These are phyloP conservation scores for Hypoxylon fuscum DNA, from an alignment of 495 filamentous ascomycete species.

Conservation along the genomic window DNA sequence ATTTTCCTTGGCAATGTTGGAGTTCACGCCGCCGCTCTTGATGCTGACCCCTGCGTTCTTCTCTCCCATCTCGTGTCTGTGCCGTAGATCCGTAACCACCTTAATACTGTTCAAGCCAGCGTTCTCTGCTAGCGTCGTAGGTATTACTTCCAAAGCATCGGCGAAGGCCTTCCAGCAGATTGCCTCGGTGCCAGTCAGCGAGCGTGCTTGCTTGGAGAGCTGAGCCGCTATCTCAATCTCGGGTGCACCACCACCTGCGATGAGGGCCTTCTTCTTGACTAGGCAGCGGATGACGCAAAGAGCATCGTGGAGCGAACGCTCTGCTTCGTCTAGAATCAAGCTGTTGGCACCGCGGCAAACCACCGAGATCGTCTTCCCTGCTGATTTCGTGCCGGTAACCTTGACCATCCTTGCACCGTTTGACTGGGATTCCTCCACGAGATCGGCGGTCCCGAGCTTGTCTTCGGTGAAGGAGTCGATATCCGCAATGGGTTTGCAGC, in stretches of 20 bases:
- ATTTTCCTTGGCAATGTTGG: conserved; percentile 94
- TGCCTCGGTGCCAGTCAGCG: conserved; percentile 86
- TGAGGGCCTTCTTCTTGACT: conserved; percentile 98
- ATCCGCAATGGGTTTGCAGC: conserved; percentile 98
- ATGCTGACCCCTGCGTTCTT: conserved; percentile 97
- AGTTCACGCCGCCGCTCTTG: conserved; percentile 94
- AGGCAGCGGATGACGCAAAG: conserved; percentile 97
- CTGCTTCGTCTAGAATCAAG: conserved; percentile 95
- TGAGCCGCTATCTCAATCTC: conserved; percentile 92
- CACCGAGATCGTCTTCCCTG: conserved; percentile 89
- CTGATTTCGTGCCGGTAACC: conserved; percentile 85
- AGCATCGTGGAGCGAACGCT: conserved; percentile 94
- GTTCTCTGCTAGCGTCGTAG: conserved; percentile 96
- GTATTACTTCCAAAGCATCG: conserved; percentile 96
- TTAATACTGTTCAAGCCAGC: conserved; percentile 97
- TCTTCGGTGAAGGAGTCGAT: conserved; percentile 99
- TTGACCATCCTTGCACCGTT: conserved; percentile 92
- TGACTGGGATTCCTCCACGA: conserved; percentile 90
- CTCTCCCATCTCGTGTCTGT: conserved; percentile 93
- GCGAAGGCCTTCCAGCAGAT: conserved; percentile 99
- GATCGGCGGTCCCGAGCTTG: conserved; percentile 95
- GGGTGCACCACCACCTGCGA: conserved; percentile 94
- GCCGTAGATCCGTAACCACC: conserved; percentile 95
- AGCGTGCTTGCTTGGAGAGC: conserved; percentile 80
- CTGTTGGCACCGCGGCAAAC: conserved; percentile 93